Conservation (phyloP, 495 filamentous ascomycete species). For the Sphaerosporella brunnea region DNA sequence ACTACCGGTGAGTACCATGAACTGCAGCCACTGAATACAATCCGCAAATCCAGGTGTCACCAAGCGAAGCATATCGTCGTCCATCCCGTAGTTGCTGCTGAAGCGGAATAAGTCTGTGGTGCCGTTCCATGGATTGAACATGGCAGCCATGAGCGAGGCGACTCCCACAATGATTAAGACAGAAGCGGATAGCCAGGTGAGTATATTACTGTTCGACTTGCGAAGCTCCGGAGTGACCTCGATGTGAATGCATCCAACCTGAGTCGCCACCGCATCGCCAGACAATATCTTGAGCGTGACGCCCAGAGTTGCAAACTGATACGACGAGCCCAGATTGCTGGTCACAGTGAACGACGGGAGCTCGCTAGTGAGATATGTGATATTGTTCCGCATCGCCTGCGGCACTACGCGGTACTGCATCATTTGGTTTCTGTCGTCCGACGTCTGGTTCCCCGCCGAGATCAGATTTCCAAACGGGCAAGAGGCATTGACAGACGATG, state of each 20-base stretch:
- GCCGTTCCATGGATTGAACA: constrained; percentile 78
- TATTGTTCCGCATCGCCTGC: constrained; percentile 21
- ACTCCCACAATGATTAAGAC: constrained; percentile 64
- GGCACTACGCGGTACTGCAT: background rate
- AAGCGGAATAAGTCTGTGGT: constrained; percentile 75
- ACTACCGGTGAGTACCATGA: constrained; percentile 69
- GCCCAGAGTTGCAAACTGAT: constrained; percentile 65
- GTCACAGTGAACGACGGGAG: constrained; percentile 55
- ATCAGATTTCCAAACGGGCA: constrained; percentile 5
- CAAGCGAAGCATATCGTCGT: constrained; percentile 75
- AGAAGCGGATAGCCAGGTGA: constrained; percentile 64
- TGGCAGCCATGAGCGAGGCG: constrained; percentile 63
- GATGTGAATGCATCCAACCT: constrained; percentile 62
- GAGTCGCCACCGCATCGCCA: constrained; percentile 40
- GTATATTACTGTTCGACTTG: constrained; percentile 38
- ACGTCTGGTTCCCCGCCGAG: background rate
- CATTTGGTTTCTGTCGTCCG: background rate
- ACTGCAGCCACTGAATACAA: constrained; percentile 94
- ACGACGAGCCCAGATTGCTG: constrained; percentile 61
- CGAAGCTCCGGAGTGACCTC: constrained; percentile 69
- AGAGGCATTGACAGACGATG: constrained; percentile 11
- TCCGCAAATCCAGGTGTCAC: constrained; percentile 95
- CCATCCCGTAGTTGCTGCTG: constrained; percentile 90
- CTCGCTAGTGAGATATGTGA: constrained; percentile 13
- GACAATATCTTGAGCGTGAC: constrained; percentile 53